Evolutionary conservation across 805 yeast genomes (phyloP), one percentile per base, ranked within the genome.

Genomic region (Wickerhamiella musiphila): DNA sequence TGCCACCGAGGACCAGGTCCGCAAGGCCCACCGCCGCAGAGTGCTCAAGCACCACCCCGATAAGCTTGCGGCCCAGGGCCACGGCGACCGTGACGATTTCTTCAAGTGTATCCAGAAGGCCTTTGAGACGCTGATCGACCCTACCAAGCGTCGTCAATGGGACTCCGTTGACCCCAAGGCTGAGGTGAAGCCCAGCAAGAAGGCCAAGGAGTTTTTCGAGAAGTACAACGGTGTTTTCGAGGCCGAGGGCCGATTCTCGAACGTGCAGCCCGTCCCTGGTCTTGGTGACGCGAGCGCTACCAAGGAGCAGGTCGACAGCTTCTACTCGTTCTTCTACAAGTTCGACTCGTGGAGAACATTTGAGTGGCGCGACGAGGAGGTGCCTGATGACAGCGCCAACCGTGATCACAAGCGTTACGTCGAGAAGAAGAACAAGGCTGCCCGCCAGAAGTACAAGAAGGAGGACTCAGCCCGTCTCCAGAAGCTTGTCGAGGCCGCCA

Each of bases 351-450:
- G 98, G 98, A 79, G 94, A 67, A 67, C 93, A 29, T 90, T 90
- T 54, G 98, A 90, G 64, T 90, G 84, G 65, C 70, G 83, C 57
- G 98, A 90, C 55, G 98, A 90, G 66, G 98, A 90, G 54, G 94
- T 84, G 51, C 98, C 98, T 47, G 98, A 90, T 65, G 98, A 90
- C 61, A 79, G 95, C 36, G 78, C 94, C 39, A 90, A 90, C 74
- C 83, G 98, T 70, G 98, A 90, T 58, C 93, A 90, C 72, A 90
- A 90, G 68, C 93, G 98, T 65, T 79, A 82, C 67, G 76, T 84
- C 47, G 98, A 90, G 65, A 82, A 86, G 68, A 90, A 90, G 70
- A 90, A 90, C 68, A 72, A 79, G 60, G 83, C 93, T 45, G 81
- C 92, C 37, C 79, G 98, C 67, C 78, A 81, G 68, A 90, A 86